Conservation (phyloP, 1,139 yeast species). For the Debaryomycetaceae sp. region DNA sequence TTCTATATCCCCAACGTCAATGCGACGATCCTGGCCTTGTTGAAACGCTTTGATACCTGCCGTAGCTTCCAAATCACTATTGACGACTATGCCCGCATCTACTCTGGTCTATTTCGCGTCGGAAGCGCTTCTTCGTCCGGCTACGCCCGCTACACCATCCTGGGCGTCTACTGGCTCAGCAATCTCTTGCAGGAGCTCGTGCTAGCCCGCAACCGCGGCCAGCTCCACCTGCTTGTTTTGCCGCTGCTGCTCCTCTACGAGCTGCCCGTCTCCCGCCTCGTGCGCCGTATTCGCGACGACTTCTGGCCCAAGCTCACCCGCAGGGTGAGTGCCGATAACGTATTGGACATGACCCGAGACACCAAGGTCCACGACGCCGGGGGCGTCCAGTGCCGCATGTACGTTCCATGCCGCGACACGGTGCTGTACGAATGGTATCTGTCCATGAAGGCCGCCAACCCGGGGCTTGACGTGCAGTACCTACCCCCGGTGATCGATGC, state of each 20-base stretch:
- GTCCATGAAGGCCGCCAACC: conserved; percentile 41
- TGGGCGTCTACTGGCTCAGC: conserved; percentile 89
- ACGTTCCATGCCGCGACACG: conserved; percentile 57
- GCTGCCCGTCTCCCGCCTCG: conserved; percentile 74
- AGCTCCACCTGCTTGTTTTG: conserved; percentile 61
- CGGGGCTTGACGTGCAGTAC: conserved; percentile 72
- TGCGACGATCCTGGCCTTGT: conserved; percentile 54
- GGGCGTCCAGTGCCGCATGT: conserved; percentile 48
- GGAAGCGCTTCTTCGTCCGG: conserved; percentile 87
- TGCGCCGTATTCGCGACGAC: conserved; percentile 61
- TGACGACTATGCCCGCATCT: conserved; percentile 51
- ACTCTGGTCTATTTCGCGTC: conserved; percentile 77
- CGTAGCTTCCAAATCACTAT: conserved; percentile 79
- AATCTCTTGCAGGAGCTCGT: conserved; percentile 84
- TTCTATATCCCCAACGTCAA: conserved; percentile 72
- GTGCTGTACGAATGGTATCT: conserved; percentile 69
- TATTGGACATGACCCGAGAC: conserved; percentile 68
- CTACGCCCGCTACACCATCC: conserved; percentile 54
- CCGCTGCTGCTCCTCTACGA: conserved; percentile 81
- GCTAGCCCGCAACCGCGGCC: conserved; percentile 72
- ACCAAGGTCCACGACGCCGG: conserved; percentile 51
- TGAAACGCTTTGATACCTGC: conserved; percentile 80
- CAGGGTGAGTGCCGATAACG: conserved; percentile 48
- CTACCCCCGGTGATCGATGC: conserved; percentile 51
- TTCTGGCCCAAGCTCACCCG: conserved; percentile 82